Evolutionary conservation across 2,329 filamentous ascomycete genomes (phyloP), one percentile per base, ranked within the genome.

Genomic region (Trichoderma hamatum): DNA sequence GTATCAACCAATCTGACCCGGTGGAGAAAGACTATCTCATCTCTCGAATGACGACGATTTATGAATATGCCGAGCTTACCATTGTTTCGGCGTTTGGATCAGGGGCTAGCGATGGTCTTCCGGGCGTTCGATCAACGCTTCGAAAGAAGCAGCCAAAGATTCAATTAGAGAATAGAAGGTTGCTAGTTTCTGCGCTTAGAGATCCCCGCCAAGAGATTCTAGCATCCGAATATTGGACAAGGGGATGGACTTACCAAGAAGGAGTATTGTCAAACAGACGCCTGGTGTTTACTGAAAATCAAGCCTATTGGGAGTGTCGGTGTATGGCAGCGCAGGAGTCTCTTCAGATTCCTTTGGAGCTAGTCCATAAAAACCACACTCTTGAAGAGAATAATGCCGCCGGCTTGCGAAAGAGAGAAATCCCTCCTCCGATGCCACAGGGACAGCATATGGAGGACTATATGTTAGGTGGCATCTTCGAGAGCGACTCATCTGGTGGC

Each of bases 1-100:
- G 82, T 60, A 82, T 83, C 69, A 77, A 82, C 6, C 83, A 84
- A 70, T 80, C 83, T 67, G 80, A 83, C 65, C 74, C 77, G 14
- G 73, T 73, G 24, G 78, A 82, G 5, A 68, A 68, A 5, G 58
- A 32, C 26, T 68, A 63, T 43, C 58, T 68, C 30, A 68, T 68
- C 32, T 63, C 67, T 16, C 51, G 59, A 21, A 68, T 68, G 67
- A 63, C 67, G 6, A 52, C 56, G 19, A 68, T 68, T 43, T 68
- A 68, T 21, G 67, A 68, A 46, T 43, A 52, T 26, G 58, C 67
- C 21, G 67, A 68, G 36, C 51, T 68, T 9, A 68, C 67, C 1
- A 68, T 68, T 26, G 67, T 68, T 14, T 61, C 67, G 21, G 67
- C 67, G 3, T 52, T 26, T 19, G 67, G 59, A 7, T 63, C 67